Percentiles rank a stretch among this genome's conserved stretches.
phyloP scores from a whole-genome alignment of 2,329 filamentous ascomycete species.

The Akanthomyces lecanii region DNA sequence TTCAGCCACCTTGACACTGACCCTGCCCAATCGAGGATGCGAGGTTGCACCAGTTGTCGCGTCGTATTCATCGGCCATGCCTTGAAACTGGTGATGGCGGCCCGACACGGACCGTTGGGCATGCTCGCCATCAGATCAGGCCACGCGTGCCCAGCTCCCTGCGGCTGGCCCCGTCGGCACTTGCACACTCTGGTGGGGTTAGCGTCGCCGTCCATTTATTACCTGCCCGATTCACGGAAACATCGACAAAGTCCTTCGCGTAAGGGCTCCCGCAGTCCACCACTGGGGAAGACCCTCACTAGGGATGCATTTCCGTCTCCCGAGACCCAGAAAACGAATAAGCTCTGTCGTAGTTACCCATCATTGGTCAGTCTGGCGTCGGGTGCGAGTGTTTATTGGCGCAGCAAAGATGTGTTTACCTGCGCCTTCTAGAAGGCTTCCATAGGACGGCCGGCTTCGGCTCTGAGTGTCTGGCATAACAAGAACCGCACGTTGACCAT shows the following conservation, averaged over 20 bases:
- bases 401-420: not conserved
- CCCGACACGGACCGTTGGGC: not conserved
- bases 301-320: constrained; percentile 2
- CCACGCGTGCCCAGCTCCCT: not conserved
- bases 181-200: not conserved
- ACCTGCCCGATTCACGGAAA: not conserved
- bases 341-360: not conserved
- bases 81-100: not conserved
- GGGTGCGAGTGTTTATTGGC: not conserved
- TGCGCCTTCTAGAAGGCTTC: not conserved
- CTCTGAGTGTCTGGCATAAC: not conserved
- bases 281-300: not conserved
- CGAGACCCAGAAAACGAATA: not conserved
- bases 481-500: not conserved
- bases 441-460: not conserved
- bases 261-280: not conserved
- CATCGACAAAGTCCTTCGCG: not conserved
- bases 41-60: not conserved
- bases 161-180: not conserved
- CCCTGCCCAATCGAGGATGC: not conserved
- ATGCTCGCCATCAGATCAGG: not conserved
- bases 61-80: not conserved
- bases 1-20: not conserved
- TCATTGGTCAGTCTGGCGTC: not conserved
- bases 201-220: not conserved